Base-by-base conservation (phyloP, 2,329 filamentous ascomycete genomes). In the Paracamarosporium sp. region DNA sequence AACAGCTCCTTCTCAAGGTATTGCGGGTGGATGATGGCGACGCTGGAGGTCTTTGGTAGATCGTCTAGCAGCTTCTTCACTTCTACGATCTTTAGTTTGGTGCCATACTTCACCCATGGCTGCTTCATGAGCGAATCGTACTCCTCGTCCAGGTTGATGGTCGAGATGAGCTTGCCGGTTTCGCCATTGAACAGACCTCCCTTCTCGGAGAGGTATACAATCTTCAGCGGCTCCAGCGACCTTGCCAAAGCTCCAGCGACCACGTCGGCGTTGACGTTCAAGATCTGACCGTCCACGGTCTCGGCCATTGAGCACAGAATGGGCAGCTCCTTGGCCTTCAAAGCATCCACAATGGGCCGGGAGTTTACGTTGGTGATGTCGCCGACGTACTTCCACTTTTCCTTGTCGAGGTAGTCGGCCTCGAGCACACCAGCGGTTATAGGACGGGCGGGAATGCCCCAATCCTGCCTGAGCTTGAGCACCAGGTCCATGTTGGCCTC, bases 151-250 rank as follows among this genome's bases (percentile, higher is more conserved):
- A 99, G 84, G 80, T 98, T 98, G 80, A 98, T 98, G 58, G 90
- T 91, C 5, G 94, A 97, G 72, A 98, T 98, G 82, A 97, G 96
- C 82, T 94, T 90, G 57, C 90, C 90, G n/a, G 89, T 91, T 63
- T 96, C 91, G 58, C 93, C 93, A 74, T 98, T 92, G 80, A 97
- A 96, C 31, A 99, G 81, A 7, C 94, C 95, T 48, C 95, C 95
- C 85, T 98, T 98, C 81, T 99, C 95, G 5, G 93, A 96, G n/a
- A 98, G 85, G 76, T 97, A 99, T 59, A 99, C 93, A 60, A 98
- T 94, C 87, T 99, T 99, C 70, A 98, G 82, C 25, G 95, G 95
- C 79, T 98, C 89, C 53, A 99, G 83, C 55, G 91, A 88, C 59
- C 92, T 89, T 24, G 95, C 94, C 60, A 99, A 84, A 80, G 97